Base-by-base conservation (phyloP, 305 asterid species). In the Petunia hybrid region DNA sequence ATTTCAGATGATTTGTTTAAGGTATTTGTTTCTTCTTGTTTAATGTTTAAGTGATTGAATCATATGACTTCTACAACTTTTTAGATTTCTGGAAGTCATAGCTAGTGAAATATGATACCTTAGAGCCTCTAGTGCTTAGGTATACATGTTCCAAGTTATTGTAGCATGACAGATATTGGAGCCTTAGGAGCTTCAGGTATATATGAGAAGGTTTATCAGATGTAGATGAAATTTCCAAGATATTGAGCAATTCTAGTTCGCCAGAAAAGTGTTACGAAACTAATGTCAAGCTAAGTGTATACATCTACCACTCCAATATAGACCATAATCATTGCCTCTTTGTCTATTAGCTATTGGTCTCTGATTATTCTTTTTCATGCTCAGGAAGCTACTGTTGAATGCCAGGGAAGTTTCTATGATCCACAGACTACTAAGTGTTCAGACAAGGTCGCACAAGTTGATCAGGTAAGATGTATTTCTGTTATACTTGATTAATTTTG, bases 1-100 rank as follows among this genome's bases (percentile, higher is more conserved):
- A 94, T 96, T 76, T 90, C 98, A 1, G 95, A 96, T 67, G 89
- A 91, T 35, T 89, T 94, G 59, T 96, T 76, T 65, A 87, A 91
- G 95, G 98, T 93, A 80, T 66, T 85, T 81, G 4, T 45, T 73
- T 82, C 62, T 51, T 73, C 7, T 22, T 41, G n/a, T 75, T 22
- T 46, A 40, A 53, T 48, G 0, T 36, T 74, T 46, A 70, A 74
- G 65, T 55, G 64, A 48, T 74, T 53, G 78, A 53, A 51, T 51
- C 78, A 48, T 73, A 48, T 35, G 78, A 51, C 36, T 73, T 73
- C 62, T 8, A 35, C 31, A 51, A 42, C 16, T 46, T 42, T 68
- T 67, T 40, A 67, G 74, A 67, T 66, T 36, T 65, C 48, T 65
- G 2, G 71, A 65, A 65, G 71, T 12, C 46, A 38, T 64, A 64